These are phyloP conservation scores for Cladophialophora carrionii DNA, from an alignment of 2,329 filamentous ascomycete genomes.

Conservation along the genomic window DNA sequence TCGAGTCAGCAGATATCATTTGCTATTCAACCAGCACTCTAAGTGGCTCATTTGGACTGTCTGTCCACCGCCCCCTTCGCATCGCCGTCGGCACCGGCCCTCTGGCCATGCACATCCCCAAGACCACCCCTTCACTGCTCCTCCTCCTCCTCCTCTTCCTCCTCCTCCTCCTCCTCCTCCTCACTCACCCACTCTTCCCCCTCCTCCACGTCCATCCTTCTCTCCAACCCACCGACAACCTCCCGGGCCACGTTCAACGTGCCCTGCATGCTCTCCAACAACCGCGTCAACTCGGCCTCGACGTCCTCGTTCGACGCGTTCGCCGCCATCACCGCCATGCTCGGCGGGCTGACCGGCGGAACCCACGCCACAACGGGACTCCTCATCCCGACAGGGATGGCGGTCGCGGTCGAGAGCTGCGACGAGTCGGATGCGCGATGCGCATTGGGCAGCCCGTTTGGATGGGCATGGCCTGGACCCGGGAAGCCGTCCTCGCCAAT, in stretches of 20 bases:
- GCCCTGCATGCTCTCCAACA: constrained; percentile 47
- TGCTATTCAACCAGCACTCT: background rate
- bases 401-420: constrained; percentile 18
- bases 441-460: constrained; percentile 10
- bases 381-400: constrained; percentile 11
- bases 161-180: constrained; percentile 25
- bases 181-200: constrained; percentile 17
- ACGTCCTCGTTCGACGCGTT: constrained; percentile 46
- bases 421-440: constrained; percentile 17
- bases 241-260: constrained; percentile 47
- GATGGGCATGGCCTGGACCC: constrained; percentile 22
- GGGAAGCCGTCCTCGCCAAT: constrained; percentile 31
- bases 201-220: constrained; percentile 21
- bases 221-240: constrained; percentile 38
- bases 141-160: constrained; percentile 11
- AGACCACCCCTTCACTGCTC: background rate
- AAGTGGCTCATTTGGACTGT: background rate
- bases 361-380: constrained; percentile 42
- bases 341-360: constrained; percentile 47
- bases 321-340: constrained; percentile 45
- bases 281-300: constrained; percentile 47
- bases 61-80: background rate
- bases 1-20: background rate
- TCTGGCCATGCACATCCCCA: no score
- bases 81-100: background rate